Evolutionary conservation across 176 grass and related monocot species (phyloP).

Genomic region (Saccharum spontaneum): DNA sequence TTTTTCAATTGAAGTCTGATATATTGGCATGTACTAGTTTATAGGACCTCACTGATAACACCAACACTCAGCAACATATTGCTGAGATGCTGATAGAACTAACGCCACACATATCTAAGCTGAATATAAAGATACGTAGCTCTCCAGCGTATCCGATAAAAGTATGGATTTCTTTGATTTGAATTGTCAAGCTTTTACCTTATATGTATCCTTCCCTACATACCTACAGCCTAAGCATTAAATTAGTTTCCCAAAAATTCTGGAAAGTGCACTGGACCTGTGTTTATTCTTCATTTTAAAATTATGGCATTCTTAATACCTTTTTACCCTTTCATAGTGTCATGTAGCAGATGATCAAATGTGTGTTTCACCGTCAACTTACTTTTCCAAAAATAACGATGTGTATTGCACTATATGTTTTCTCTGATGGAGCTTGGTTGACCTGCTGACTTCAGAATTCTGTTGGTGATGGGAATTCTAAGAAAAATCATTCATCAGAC

Average conservation of each 20-base stretch:
- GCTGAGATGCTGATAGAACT: background rate
- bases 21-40: background rate
- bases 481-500: slow-evolving; percentile 39
- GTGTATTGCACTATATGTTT: slow-evolving; percentile 24
- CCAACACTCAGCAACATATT: background rate
- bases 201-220: background rate
- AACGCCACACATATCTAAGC: background rate
- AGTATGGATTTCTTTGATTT: background rate
- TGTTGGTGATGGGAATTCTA: slow-evolving; percentile 9
- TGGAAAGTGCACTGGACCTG: background rate
- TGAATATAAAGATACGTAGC: background rate
- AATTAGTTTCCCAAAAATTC: background rate
- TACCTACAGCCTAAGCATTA: background rate
- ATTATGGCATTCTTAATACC: background rate
- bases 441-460: slow-evolving; percentile 34
- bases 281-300: slow-evolving; percentile 1
- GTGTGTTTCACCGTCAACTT: background rate
- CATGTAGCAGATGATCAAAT: background rate
- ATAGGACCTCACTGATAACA: background rate
- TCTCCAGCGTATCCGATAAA: background rate
- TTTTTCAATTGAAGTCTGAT: background rate
- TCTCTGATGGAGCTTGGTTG: slow-evolving; percentile 34
- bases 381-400: background rate
- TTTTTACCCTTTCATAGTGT: background rate
- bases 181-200: background rate